Evolutionary conservation across 2,329 filamentous ascomycete species (phyloP), one percentile per base, ranked within the genome.

Genomic region (Hirsutella thompsonii): DNA sequence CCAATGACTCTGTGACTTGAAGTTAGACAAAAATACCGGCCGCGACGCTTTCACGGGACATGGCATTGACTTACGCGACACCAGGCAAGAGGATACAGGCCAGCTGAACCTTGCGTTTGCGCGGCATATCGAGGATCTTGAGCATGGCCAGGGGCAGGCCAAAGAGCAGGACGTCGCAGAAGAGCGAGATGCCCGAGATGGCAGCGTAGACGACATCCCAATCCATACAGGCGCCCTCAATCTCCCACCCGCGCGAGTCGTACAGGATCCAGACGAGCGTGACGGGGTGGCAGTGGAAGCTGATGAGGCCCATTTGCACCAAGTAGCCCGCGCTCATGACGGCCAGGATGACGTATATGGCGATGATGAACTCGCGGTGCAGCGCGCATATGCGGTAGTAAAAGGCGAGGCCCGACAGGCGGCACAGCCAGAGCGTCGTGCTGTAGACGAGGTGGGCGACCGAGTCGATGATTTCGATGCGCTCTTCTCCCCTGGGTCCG

Each of bases 361-460:
- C 14, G 19, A 40, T 16, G 20, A 40, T 26, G n/a, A 43, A 38
- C 34, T 40, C 33, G 9, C 33, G 21, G 34, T 40, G 23, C 34
- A 37, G 37, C 8, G 8, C 13, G 20, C 42, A 43, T 13, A 43
- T 40, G 5, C 42, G 42, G 21, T 40, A 38, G 42, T 43, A 43
- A 10, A 43, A 40, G 23, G 42, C 42, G 5, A 43, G 35, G n/a
- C 37, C 42, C 14, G 42, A 40, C 5, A 37, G n/a, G 8, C 42
- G 42, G n/a, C 38, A 40, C 9, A 40, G 34, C 26, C 36, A 2
- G 10, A 43, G 34, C 11, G 42, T n/a, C 19, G 42, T 43, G 20
- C 20, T 32, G 19, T 43, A 43, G 34, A 37, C 11, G 9, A 40
- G 13, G 5, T 43, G 42, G 5, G 38, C 20, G 26, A 35, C 14